Evolutionary conservation across 164 flowering plant species (phyloP).

Genomic region (Chimonanthus praecox): DNA sequence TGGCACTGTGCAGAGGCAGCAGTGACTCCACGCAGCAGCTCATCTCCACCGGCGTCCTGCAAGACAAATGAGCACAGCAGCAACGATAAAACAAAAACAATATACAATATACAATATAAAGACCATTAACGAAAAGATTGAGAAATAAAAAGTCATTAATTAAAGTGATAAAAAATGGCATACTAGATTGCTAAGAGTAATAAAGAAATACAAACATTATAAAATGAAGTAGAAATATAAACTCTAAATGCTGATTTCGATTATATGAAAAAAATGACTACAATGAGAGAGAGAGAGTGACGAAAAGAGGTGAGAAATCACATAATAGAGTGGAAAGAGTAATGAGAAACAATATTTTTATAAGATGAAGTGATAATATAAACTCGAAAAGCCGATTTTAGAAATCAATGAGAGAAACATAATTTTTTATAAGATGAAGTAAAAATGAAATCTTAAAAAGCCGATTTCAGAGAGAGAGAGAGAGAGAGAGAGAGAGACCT

Average conservation of each 20-base stretch:
- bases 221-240: background rate
- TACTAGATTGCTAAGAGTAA: background rate
- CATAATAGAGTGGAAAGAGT: background rate
- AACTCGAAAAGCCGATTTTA: background rate
- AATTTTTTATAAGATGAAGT: background rate
- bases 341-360: background rate
- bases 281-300: constrained; percentile 3
- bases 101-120: too few relatives aligned
- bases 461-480: background rate
- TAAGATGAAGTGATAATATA: background rate
- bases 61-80: background rate
- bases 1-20: constrained; percentile 82
- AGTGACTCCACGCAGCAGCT: constrained; percentile 59
- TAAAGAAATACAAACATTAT: too few relatives aligned
- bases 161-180: background rate
- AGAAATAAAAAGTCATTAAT: background rate
- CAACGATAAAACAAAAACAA: too few relatives aligned
- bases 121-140: background rate
- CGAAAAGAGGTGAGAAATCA: constrained; percentile 30
- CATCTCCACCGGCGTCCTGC: constrained; percentile 74
- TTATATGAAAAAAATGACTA: background rate
- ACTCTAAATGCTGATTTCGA: background rate
- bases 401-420: background rate
- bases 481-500: constrained; percentile 29
- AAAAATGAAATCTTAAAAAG: background rate